These are phyloP conservation scores for Xylaria sp. DNA, from an alignment of 2,329 filamentous ascomycete genomes.

Conservation along the genomic window DNA sequence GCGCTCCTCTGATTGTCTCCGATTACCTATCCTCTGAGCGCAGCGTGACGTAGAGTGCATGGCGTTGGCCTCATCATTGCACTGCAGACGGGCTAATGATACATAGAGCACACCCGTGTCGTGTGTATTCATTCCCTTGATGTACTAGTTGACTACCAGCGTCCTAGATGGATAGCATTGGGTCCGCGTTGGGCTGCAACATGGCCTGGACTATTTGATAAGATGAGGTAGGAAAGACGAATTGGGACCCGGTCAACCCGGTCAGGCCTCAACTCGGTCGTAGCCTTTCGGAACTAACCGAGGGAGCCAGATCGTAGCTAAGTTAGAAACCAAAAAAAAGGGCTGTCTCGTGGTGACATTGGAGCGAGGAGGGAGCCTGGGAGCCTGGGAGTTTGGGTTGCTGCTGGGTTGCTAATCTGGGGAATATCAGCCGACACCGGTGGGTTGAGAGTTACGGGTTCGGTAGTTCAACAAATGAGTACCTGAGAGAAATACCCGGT, in stretches of 20 bases:
- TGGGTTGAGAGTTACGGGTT: constrained; percentile 14
- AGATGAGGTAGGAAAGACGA: constrained; percentile 11
- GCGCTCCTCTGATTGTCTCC: constrained; percentile 7
- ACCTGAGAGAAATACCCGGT: neutral
- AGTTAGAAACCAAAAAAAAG: neutral
- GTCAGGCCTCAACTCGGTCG: constrained; percentile 27
- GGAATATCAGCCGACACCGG: constrained; percentile 18
- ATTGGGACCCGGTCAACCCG: constrained; percentile 15
- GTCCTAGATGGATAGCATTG: constrained; percentile 4
- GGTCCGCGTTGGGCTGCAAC: constrained; percentile 35
- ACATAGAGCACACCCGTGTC: constrained; percentile 5
- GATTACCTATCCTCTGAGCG: constrained; percentile 4
- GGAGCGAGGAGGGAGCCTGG: constrained; percentile 18
- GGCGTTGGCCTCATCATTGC: constrained; percentile 2
- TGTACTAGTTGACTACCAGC: constrained; percentile 13
- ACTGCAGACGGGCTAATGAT: constrained; percentile 5
- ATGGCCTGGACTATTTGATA: constrained; percentile 13
- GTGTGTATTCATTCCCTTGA: constrained; percentile 9
- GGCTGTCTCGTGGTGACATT: constrained; percentile 11
- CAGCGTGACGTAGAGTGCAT: constrained; percentile 24
- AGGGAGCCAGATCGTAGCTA: constrained; percentile 22
- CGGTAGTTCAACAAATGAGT: constrained; percentile 14
- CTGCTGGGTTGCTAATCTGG: neutral
- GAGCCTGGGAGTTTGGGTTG: neutral
- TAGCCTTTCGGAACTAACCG: constrained; percentile 19